These are phyloP conservation scores for Eutrema salsugineum DNA, from an alignment of 441 rosid genomes.

Conservation along the genomic window DNA sequence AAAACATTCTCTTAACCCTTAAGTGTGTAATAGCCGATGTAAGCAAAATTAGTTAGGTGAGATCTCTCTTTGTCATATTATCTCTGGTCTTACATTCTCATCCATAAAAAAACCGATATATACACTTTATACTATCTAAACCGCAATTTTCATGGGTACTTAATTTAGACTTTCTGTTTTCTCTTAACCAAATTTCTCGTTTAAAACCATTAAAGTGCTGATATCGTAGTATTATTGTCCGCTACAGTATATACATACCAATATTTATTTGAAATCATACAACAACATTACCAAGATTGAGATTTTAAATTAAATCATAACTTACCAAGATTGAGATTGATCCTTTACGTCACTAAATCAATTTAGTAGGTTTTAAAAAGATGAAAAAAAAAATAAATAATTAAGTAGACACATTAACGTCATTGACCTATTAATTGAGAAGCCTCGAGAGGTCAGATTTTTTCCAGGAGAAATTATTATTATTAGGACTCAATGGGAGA, in stretches of 20 bases:
- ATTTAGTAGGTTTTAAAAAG: background rate
- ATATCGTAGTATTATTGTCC: background rate
- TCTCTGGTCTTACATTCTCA: slow-evolving; percentile 17
- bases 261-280: background rate
- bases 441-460: background rate
- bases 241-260: no score
- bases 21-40: background rate
- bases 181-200: background rate
- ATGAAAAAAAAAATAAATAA: background rate
- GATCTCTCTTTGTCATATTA: slow-evolving; percentile 11
- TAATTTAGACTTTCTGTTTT: background rate
- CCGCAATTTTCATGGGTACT: background rate
- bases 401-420: slow-evolving; percentile 12
- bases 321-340: no score
- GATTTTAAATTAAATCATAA: no score
- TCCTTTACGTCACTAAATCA: slow-evolving; percentile 20
- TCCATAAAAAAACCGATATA: background rate
- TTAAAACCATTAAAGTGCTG: background rate
- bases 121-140: background rate
- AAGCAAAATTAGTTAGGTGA: slow-evolving; percentile 25
- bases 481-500: background rate
- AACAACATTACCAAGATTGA: background rate
- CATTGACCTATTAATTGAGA: slow-evolving; percentile 6
- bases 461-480: background rate
- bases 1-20: slow-evolving; percentile 21